Evolutionary conservation across 768 basidiomycete species (phyloP), one percentile per base, ranked within the genome.

Genomic region (Tubosaeta sp.): DNA sequence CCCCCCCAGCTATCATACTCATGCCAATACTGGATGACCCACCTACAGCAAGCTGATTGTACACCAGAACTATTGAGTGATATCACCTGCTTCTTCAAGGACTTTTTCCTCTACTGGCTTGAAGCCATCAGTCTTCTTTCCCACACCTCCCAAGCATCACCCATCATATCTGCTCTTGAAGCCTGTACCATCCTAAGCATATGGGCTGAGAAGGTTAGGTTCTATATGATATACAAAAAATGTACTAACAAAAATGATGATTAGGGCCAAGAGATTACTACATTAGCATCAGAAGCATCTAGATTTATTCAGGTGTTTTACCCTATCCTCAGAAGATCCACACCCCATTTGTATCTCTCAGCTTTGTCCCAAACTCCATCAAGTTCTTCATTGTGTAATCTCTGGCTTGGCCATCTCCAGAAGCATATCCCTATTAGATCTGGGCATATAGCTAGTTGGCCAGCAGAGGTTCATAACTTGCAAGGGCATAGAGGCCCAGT

Each of bases 301-400:
- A 18, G 24, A 19, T 53, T 53, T 7, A 39, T 39, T 21, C 38
- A 39, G 13, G 13, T 22, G 13, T 39, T 39, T 39, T 21, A 19
- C 19, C 48, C 42, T 11, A 12, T 53, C 1, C 8, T 53, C 3
- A 22, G 12, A 44, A 24, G 30, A 31, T 49, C 29, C 9, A 47
- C 46, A 6, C 35, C 46, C 24, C 46, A 47, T 7, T 12, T 44
- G 12, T 44, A 44, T 21, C 9, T 52, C 0, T 51, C 45, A 47
- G 51, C 51, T 18, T 40, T 51, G 45, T 18, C 45, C 2, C 45
- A 51, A 7, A 51, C 51, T 2, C 51, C 51, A 4, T 29, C 46
- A 16, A 43, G 9, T 16, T 52, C 51, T 6, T 40, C 27, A 18
- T 19, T 52, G 0, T 31, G 16, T 0, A 3, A 22, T n/a, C 25